Evolutionary conservation across 441 rosid species (phyloP).

Genomic region (Euphorbia celastroides): DNA sequence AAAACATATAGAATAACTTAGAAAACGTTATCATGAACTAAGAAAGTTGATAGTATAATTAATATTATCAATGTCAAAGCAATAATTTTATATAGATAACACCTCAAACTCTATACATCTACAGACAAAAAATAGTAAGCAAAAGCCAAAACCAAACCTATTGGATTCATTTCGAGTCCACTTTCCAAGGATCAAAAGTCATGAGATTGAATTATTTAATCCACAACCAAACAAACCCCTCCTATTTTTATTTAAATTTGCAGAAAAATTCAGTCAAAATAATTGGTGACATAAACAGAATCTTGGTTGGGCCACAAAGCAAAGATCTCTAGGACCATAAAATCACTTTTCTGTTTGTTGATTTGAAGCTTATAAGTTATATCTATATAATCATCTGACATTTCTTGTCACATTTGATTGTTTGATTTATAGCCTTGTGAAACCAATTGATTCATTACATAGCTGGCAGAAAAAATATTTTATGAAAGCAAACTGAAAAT

Average conservation of each 20-base stretch:
- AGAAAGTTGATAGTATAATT: too few species aligned
- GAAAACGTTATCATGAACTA: too few species aligned
- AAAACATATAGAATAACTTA: too few species aligned
- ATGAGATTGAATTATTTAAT: neutral
- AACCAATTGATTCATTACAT: too few species aligned
- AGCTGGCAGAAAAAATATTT: too few species aligned
- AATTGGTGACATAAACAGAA: neutral
- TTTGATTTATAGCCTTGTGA: too few species aligned
- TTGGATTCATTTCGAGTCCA: neutral
- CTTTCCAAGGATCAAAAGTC: slow-evolving; percentile 16
- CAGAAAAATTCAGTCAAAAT: neutral
- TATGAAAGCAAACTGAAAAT: too few species aligned
- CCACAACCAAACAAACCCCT: neutral
- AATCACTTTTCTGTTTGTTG: slow-evolving; percentile 19
- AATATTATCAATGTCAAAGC: too few species aligned
- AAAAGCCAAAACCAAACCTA: neutral
- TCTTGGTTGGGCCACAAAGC: slow-evolving; percentile 11
- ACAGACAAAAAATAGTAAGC: neutral
- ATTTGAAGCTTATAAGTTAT: slow-evolving; percentile 11
- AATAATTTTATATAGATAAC: too few species aligned
- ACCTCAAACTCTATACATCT: too few species aligned
- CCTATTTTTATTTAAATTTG: neutral
- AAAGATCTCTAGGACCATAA: slow-evolving; percentile 14
- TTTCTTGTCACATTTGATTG: neutral
- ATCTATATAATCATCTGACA: too few species aligned